Percentiles rank a stretch among this genome's conserved stretches.
Conservation (phyloP, 2,329 filamentous ascomycete species). For the Pestalotiopsis sp. region DNA sequence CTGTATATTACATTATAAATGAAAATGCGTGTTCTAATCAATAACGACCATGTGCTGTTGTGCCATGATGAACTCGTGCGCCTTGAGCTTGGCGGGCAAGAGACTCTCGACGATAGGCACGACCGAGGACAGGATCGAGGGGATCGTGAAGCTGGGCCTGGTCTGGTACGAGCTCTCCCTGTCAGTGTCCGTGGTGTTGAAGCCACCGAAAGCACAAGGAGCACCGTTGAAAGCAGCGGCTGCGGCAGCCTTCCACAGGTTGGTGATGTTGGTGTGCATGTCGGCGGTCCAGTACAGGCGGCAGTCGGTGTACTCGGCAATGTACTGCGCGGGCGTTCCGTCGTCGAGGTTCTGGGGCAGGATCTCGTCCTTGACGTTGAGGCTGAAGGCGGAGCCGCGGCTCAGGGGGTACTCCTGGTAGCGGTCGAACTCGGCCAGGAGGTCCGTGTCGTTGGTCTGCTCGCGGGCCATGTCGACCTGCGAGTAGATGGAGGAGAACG, state of each 20-base stretch:
- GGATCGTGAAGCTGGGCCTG: not conserved
- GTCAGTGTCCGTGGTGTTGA: constrained; percentile 21
- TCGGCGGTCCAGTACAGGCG: constrained; percentile 52
- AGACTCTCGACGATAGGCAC: not conserved
- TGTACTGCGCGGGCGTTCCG: constrained; percentile 49
- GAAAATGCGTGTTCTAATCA: constrained; percentile 20
- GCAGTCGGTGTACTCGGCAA: constrained; percentile 51
- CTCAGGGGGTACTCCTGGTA: constrained; percentile 35
- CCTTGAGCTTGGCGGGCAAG: not conserved
- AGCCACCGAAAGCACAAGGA: constrained; percentile 40
- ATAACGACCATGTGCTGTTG: constrained; percentile 29
- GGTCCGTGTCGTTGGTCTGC: constrained; percentile 29
- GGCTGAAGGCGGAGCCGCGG: constrained; percentile 33
- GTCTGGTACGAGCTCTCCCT: constrained; percentile 17
- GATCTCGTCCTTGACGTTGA: constrained; percentile 45
- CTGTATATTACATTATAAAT: constrained; percentile 7
- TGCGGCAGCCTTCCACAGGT: constrained; percentile 49
- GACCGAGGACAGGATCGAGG: not conserved
- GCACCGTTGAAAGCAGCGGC: constrained; percentile 43
- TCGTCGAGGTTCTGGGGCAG: constrained; percentile 38
- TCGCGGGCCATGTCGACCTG: constrained; percentile 27
- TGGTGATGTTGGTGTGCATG: constrained; percentile 50
- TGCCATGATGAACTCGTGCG: not conserved
- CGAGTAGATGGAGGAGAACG: constrained; percentile 31
- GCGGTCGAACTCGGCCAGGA: constrained; percentile 31